A percentile compares a stretch with the other conserved stretches of the same genome.
Evolutionary conservation across 768 basidiomycete genomes (phyloP).

Genomic region (Pisolithus marmoratus): DNA sequence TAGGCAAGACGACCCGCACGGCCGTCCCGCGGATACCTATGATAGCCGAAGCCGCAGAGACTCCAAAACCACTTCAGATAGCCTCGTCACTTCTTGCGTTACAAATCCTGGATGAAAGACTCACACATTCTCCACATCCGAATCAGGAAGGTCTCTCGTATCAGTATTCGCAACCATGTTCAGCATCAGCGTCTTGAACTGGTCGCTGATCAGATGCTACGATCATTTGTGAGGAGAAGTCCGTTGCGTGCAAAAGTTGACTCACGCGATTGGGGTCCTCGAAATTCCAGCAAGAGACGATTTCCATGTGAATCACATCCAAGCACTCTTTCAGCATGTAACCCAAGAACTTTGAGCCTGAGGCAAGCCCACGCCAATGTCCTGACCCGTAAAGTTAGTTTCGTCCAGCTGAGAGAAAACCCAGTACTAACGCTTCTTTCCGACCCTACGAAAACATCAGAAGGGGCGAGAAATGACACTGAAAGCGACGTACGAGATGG

Average conservation of each 20-base stretch:
- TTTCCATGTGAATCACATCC: constrained; percentile 14
- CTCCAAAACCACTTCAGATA: not conserved
- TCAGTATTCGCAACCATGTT: constrained; percentile 2
- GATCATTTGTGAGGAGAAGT: not conserved
- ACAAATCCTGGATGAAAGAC: not conserved
- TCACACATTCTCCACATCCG: not conserved
- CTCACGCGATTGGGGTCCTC: constrained; percentile 7
- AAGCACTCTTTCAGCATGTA: constrained; percentile 8
- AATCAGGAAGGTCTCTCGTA: not conserved
- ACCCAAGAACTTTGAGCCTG: constrained; percentile 7
- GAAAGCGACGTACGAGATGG: not conserved
- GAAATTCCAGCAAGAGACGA: constrained; percentile 17
- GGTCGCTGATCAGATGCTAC: constrained; percentile 2
- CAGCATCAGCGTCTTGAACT: constrained; percentile 2
- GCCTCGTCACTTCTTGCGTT: not conserved
- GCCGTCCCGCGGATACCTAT: not conserved
- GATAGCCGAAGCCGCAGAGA: not conserved
- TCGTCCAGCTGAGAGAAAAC: not conserved
- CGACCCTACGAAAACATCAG: not conserved
- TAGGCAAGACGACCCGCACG: not conserved
- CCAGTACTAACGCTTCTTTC: constrained; percentile 6
- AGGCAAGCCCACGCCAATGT: constrained; percentile 15
- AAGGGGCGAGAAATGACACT: not conserved
- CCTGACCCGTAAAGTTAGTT: constrained; percentile 2
- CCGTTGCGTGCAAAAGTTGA: not conserved